A percentile compares a stretch with the other conserved stretches of the same genome.
phyloP scores from a whole-genome alignment of 768 basidiomycete species.

The Trametes punicea region DNA sequence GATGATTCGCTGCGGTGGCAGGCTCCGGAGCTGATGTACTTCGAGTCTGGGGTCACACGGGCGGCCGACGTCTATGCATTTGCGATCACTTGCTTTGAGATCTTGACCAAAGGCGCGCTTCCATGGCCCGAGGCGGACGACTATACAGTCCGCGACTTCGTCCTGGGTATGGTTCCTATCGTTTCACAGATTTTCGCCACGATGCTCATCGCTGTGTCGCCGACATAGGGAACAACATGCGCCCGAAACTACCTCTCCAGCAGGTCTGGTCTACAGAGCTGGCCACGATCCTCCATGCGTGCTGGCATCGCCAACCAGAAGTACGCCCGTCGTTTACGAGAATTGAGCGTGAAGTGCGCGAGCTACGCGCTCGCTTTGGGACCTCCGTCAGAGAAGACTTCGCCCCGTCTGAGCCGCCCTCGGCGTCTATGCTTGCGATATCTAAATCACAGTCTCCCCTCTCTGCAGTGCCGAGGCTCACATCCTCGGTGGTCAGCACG shows the following conservation, averaged over 20 bases:
- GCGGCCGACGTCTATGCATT: conserved; percentile 40
- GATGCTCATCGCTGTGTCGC: conserved; percentile 13
- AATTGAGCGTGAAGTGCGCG: conserved; percentile 45
- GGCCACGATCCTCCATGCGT: conserved; percentile 46
- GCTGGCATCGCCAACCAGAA: conserved; percentile 55
- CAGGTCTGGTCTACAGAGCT: conserved; percentile 20
- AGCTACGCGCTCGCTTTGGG: conserved; percentile 34
- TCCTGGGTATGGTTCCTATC: conserved; percentile 4
- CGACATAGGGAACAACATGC: not conserved
- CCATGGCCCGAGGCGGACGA: conserved; percentile 33
- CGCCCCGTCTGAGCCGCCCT: too few relatives aligned
- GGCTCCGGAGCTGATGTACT: conserved; percentile 38
- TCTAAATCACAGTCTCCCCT: too few relatives aligned
- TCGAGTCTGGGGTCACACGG: conserved; percentile 30
- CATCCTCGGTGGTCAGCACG: too few relatives aligned
- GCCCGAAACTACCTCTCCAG: conserved; percentile 1
- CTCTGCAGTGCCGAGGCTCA: too few relatives aligned
- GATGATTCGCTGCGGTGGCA: conserved; percentile 53
- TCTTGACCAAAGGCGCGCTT: conserved; percentile 34
- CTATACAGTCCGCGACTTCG: conserved; percentile 29
- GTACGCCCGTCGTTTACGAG: conserved; percentile 51
- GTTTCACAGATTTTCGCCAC: too few relatives aligned
- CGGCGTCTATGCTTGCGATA: too few relatives aligned
- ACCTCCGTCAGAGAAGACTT: too few relatives aligned
- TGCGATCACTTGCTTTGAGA: conserved; percentile 35